Percentiles rank a stretch among this genome's conserved stretches.
These are phyloP conservation scores for Vitis cinerea DNA, from an alignment of 164 flowering plant genomes.

Conservation along the genomic window DNA sequence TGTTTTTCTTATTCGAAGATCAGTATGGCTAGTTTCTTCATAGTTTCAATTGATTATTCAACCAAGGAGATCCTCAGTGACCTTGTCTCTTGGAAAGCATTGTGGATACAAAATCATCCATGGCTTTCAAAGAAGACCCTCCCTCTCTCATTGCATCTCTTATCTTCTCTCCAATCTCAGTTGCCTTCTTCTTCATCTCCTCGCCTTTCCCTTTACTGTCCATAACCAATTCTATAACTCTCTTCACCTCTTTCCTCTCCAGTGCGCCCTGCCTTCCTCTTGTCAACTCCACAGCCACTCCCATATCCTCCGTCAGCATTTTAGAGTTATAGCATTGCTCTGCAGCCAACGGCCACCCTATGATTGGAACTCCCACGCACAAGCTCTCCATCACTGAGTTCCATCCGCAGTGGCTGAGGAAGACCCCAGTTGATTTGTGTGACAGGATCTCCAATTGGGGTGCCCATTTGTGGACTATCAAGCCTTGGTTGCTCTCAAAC, in stretches of 20 bases:
- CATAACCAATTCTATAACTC: constrained; percentile 17
- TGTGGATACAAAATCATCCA: constrained; percentile 7
- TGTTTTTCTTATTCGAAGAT: no score
- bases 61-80: no score
- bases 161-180: constrained; percentile 4
- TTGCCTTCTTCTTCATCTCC: constrained; percentile 20
- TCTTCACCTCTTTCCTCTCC: constrained; percentile 12
- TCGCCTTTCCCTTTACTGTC: constrained; percentile 12
- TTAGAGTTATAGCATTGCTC: constrained; percentile 24
- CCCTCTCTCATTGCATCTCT: constrained; percentile 17
- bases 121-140: constrained; percentile 17
- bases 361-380: constrained; percentile 26
- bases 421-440: constrained; percentile 19
- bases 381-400: constrained; percentile 27
- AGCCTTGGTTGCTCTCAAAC: constrained; percentile 6
- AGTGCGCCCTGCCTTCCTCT: constrained; percentile 3
- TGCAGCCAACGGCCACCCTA: constrained; percentile 30
- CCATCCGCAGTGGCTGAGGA: constrained; percentile 33
- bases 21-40: no score
- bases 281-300: constrained; percentile 14
- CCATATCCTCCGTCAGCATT: constrained; percentile 25
- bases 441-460: constrained; percentile 26
- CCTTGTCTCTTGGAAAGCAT: no score
- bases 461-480: constrained; percentile 31
- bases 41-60: no score